These are phyloP conservation scores for Russula sp. DNA, from an alignment of 768 basidiomycete species.

Conservation along the genomic window DNA sequence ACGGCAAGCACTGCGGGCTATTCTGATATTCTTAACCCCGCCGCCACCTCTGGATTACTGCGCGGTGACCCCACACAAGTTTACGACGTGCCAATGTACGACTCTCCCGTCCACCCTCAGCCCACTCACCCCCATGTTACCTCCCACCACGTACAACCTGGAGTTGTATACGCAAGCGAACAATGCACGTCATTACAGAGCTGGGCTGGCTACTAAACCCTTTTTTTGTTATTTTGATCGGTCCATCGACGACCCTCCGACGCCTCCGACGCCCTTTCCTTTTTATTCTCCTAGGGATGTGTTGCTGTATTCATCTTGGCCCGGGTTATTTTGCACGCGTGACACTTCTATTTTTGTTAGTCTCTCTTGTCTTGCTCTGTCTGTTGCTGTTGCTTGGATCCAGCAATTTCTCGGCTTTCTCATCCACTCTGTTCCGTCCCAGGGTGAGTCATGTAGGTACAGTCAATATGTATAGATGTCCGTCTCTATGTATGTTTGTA, in stretches of 20 bases:
- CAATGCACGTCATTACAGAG: constrained; percentile 25
- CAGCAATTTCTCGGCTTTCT: constrained; percentile 9
- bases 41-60: constrained; percentile 19
- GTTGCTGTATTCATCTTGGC: constrained; percentile 12
- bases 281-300: constrained; percentile 12
- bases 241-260: neutral
- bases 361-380: neutral
- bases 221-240: constrained; percentile 5
- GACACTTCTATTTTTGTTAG: constrained; percentile 13
- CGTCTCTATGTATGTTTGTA: constrained; percentile 24
- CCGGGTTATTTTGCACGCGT: constrained; percentile 7
- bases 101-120: constrained; percentile 5
- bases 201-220: constrained; percentile 20
- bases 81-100: constrained; percentile 16
- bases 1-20: constrained; percentile 23
- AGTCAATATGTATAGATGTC: constrained; percentile 23
- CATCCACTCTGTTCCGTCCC: neutral
- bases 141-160: constrained; percentile 9
- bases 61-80: constrained; percentile 17
- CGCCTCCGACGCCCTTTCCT: no score
- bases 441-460: constrained; percentile 23
- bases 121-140: neutral
- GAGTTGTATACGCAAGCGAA: constrained; percentile 18
- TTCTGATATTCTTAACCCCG: constrained; percentile 27
- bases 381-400: constrained; percentile 13